Base-by-base conservation (phyloP, 1,139 yeast genomes). In the Hyphopichia buzzinii region DNA sequence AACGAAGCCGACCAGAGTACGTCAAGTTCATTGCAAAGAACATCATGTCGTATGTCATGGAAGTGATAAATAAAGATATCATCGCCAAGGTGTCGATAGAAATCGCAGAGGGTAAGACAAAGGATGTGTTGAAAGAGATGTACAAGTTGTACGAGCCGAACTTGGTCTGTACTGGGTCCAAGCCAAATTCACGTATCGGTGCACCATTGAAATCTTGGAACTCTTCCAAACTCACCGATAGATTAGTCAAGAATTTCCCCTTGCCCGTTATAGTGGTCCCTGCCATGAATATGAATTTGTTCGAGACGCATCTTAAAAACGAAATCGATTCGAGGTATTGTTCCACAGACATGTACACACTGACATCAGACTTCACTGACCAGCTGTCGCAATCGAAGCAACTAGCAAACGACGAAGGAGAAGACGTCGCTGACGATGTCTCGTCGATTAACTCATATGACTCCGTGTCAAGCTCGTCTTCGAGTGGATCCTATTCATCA, bases 201-300 rank as follows among this genome's bases (percentile, higher is more conserved):
- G 74, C 79, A 3, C 84, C 83, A 11, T 60, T 79, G 15, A 67
- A 74, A 36, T 72, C 82, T 8, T 80, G 87, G 85, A 64, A 64
- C 23, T 77, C 85, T 2, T 75, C 79, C 12, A 70, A 78, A 43
- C 55, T 84, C 32, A 74, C 81, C 21, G 90, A 84, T 52, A 62
- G 83, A 35, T 60, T 84, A 35, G 82, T 81, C 25, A 77, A 76
- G 42, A 68, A 72, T 42, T 81, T 74, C 48, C 83, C 86, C 1
- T 66, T 82, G n/a, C 92, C 94, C 0, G 74, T 81, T 5, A 68
- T 83, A 21, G 72, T 83, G 24, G 83, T 79, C 0, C 89, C 92
- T 0, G 81, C 86, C 1, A 64, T 70, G 44, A 80, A 83, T 44
- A 73, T 82, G 79, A 66, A 60, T 38, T 52, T 61, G 13, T 81